Conservation (phyloP, 2,329 filamentous ascomycete species). For the Keithomyces neogunnii region DNA sequence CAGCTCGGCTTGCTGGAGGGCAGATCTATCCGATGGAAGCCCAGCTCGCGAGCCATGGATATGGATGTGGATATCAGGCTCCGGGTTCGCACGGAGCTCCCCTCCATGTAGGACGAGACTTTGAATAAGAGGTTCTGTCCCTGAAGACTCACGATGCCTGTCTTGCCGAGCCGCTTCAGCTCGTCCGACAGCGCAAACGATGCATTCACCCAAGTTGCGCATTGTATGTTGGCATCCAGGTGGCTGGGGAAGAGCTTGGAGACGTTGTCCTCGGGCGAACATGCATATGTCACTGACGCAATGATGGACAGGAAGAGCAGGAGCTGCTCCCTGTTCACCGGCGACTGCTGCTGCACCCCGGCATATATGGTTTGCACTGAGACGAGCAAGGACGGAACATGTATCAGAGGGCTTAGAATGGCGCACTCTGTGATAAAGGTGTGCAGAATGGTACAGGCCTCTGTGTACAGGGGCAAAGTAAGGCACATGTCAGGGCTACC, state of each 20-base stretch:
- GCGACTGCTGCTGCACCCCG: background rate
- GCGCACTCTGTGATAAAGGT: slow-evolving; percentile 1
- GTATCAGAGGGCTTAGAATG: background rate
- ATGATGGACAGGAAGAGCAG: slow-evolving; percentile 4
- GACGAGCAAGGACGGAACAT: background rate
- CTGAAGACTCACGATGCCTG: slow-evolving; percentile 3
- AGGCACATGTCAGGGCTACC: slow-evolving; percentile 1
- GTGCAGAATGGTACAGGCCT: slow-evolving; percentile 3
- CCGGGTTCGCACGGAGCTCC: slow-evolving; percentile 4
- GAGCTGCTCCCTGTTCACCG: background rate
- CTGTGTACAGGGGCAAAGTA: slow-evolving; percentile 3
- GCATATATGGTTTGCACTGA: slow-evolving; percentile 5
- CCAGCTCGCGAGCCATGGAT: slow-evolving; percentile 6
- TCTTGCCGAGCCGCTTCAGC: slow-evolving; percentile 1
- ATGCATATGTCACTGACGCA: slow-evolving; percentile 1
- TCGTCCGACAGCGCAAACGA: slow-evolving; percentile 4
- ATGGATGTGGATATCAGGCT: slow-evolving; percentile 3
- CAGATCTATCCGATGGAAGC: slow-evolving; percentile 4
- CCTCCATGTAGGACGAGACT: slow-evolving; percentile 5
- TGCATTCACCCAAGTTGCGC: slow-evolving; percentile 2
- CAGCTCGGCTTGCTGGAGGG: background rate
- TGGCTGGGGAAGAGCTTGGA: slow-evolving; percentile 3
- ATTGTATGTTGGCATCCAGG: slow-evolving; percentile 2
- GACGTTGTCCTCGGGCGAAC: background rate
- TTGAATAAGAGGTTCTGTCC: slow-evolving; percentile 3